Percentiles rank a stretch among this genome's conserved stretches.
These are phyloP conservation scores for Cryphonectria carpinicola DNA, from an alignment of 2,329 filamentous ascomycete species.

Conservation along the genomic window DNA sequence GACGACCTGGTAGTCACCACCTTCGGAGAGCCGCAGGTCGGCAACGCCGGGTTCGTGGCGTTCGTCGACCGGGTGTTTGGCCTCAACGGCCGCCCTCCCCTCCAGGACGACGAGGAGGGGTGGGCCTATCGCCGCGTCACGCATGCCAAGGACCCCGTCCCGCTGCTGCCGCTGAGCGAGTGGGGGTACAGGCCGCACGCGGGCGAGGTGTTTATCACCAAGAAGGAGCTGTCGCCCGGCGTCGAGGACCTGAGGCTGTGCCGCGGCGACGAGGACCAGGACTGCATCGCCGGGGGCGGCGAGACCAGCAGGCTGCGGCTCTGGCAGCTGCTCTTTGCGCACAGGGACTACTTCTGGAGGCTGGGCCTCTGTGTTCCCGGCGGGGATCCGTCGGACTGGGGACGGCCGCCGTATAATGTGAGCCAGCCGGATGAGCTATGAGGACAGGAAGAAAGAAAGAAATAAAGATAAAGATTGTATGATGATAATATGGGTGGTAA, in stretches of 20 bases:
- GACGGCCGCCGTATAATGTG: constrained; percentile 52
- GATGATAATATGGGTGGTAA: not conserved
- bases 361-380: constrained; percentile 87
- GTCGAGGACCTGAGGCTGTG: constrained; percentile 73
- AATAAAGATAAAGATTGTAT: constrained; percentile 24
- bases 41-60: constrained; percentile 58
- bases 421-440: constrained; percentile 44
- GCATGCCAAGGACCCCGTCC: constrained; percentile 85
- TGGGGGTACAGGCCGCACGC: constrained; percentile 88
- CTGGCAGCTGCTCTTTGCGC: constrained; percentile 93
- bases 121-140: constrained; percentile 76
- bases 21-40: constrained; percentile 82
- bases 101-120: constrained; percentile 36
- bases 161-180: constrained; percentile 80
- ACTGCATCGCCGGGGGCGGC: constrained; percentile 66
- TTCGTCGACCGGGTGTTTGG: constrained; percentile 60
- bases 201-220: constrained; percentile 85
- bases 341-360: constrained; percentile 96
- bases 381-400: constrained; percentile 72
- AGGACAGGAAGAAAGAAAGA: constrained; percentile 35
- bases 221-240: constrained; percentile 68
- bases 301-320: constrained; percentile 64
- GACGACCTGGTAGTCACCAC: constrained; percentile 78
- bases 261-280: constrained; percentile 68
- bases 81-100: constrained; percentile 38